These are phyloP conservation scores for Starmerella apicola DNA, from an alignment of 805 yeast species.

Conservation along the genomic window DNA sequence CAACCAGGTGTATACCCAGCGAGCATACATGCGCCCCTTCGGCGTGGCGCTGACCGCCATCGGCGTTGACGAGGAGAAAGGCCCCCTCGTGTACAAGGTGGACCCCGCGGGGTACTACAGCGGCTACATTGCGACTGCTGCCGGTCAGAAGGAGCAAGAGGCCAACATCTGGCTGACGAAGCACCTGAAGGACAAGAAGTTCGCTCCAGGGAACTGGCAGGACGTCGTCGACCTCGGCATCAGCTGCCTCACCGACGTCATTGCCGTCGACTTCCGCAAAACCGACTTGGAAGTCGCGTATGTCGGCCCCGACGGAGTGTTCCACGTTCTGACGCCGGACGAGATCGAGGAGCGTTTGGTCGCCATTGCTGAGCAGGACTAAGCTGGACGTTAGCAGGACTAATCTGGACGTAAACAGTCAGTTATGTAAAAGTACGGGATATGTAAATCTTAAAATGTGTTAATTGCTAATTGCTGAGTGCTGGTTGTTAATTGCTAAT, in stretches of 20 bases:
- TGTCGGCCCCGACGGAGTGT: slow-evolving; percentile 52
- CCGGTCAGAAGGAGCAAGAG: slow-evolving; percentile 97
- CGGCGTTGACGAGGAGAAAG: slow-evolving; percentile 77
- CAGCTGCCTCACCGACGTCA: slow-evolving; percentile 67
- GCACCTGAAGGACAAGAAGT: slow-evolving; percentile 63
- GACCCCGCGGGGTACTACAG: slow-evolving; percentile 97
- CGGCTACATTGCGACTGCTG: slow-evolving; percentile 81
- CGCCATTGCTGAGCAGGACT: slow-evolving; percentile 94
- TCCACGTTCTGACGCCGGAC: slow-evolving; percentile 61
- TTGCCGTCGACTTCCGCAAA: slow-evolving; percentile 88
- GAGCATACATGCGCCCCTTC: slow-evolving; percentile 96
- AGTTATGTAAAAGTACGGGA: too few species aligned
- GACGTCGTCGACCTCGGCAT: slow-evolving; percentile 83
- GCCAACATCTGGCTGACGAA: slow-evolving; percentile 82
- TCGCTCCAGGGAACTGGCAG: slow-evolving; percentile 73
- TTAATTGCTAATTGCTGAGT: not conserved
- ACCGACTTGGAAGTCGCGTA: slow-evolving; percentile 90
- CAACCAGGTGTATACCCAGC: slow-evolving; percentile 90
- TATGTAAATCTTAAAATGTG: too few species aligned
- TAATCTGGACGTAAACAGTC: too few species aligned
- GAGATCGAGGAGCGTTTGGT: slow-evolving; percentile 91
- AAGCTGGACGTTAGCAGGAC: too few species aligned
- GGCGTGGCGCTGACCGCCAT: slow-evolving; percentile 88
- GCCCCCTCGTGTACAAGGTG: slow-evolving; percentile 81
- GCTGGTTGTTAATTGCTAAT: too few species aligned